Conservation (phyloP, 768 basidiomycete genomes). For the Russula compacta region DNA sequence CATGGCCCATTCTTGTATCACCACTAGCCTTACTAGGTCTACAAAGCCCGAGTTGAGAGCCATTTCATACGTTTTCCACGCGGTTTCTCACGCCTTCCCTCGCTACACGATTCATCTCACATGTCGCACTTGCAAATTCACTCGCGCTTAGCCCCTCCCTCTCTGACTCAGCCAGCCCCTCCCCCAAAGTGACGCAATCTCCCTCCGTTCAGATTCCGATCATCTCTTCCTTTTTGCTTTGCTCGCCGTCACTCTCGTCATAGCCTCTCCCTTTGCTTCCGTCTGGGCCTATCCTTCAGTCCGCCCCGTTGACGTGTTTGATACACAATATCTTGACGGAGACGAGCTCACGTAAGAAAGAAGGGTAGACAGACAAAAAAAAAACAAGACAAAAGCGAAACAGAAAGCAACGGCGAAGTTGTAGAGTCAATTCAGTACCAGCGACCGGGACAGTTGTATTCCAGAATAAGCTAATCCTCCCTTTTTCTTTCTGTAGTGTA, state of each 20-base stretch:
- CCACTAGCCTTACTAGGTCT: background rate
- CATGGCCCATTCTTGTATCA: background rate
- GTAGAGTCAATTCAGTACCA: background rate
- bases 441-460: background rate
- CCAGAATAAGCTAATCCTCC: conserved; percentile 8
- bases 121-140: conserved; percentile 13
- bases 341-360: conserved; percentile 12
- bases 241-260: background rate
- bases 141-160: background rate
- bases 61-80: conserved; percentile 6
- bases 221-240: conserved; percentile 17
- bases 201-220: conserved; percentile 16
- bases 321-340: conserved; percentile 1
- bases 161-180: conserved; percentile 14
- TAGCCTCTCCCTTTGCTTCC: conserved; percentile 7
- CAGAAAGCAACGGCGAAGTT: background rate
- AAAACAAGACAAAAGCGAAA: background rate
- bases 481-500: conserved; percentile 6
- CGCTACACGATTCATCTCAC: conserved; percentile 14
- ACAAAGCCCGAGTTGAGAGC: background rate
- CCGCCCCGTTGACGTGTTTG: conserved; percentile 8
- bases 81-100: conserved; percentile 16
- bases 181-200: conserved; percentile 13
- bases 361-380: background rate
- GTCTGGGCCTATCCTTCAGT: background rate